A percentile compares a stretch with the other conserved stretches of the same genome.
phyloP scores from a whole-genome alignment of 2,329 filamentous ascomycete species.

The Geosmithia flava region DNA sequence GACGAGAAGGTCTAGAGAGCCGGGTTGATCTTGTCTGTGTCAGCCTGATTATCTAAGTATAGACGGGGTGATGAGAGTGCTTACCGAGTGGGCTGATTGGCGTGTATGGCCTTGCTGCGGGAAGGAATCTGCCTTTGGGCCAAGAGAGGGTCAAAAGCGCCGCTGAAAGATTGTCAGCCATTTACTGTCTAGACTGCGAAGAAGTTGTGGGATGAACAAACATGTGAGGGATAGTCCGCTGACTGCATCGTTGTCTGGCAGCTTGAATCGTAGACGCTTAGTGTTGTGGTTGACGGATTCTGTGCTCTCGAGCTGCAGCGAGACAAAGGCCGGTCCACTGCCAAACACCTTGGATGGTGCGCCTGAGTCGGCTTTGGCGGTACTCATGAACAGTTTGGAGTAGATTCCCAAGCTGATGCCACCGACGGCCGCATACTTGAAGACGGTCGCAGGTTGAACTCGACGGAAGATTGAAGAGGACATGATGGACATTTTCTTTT shows the following conservation, averaged over 20 bases:
- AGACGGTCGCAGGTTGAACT: too few relatives aligned
- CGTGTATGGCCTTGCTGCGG: slow-evolving; percentile 54
- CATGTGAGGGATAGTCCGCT: slow-evolving; percentile 39
- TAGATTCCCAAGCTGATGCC: too few relatives aligned
- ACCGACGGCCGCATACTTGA: too few relatives aligned
- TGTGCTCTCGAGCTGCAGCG: slow-evolving; percentile 34
- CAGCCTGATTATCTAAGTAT: too few relatives aligned
- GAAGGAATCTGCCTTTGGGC: slow-evolving; percentile 42
- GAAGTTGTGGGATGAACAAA: slow-evolving; percentile 11
- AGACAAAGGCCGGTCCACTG: slow-evolving; percentile 26
- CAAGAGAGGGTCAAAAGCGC: slow-evolving; percentile 49
- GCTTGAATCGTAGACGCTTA: slow-evolving; percentile 41
- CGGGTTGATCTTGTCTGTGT: slow-evolving; percentile 37
- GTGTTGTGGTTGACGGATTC: slow-evolving; percentile 46
- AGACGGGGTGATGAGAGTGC: background rate
- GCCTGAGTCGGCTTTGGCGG: too few relatives aligned
- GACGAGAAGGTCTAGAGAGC: slow-evolving; percentile 50
- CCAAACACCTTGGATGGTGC: too few relatives aligned
- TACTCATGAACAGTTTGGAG: too few relatives aligned
- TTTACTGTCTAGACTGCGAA: background rate
- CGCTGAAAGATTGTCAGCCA: slow-evolving; percentile 13
- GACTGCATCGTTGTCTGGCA: slow-evolving; percentile 30
- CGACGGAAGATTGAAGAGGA: background rate
- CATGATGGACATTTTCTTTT: too few relatives aligned
- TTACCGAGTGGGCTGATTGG: slow-evolving; percentile 42